Conservation (phyloP, 257 asterid species). For the Gardenia jasminoides region DNA sequence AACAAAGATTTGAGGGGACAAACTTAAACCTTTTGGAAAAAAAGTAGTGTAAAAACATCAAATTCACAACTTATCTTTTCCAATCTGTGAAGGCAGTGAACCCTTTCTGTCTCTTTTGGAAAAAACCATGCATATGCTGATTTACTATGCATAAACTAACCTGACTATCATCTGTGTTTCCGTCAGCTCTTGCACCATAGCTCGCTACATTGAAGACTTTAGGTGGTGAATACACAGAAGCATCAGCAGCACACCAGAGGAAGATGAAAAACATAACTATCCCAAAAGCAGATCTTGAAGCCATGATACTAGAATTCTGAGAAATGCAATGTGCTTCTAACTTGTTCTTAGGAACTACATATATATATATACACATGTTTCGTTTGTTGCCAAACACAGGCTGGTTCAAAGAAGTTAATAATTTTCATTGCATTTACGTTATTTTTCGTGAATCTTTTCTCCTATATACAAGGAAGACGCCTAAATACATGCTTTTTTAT, state of each 20-base stretch:
- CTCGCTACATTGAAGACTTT: slow-evolving; percentile 37
- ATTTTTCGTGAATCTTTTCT: background rate
- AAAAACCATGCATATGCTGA: background rate
- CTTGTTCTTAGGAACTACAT: background rate
- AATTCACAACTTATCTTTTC: background rate
- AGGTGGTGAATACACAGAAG: slow-evolving; percentile 7
- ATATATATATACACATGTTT: background rate
- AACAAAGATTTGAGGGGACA: background rate
- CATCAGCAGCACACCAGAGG: slow-evolving; percentile 10
- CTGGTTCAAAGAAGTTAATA: background rate
- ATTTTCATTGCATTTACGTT: background rate
- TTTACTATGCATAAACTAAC: slow-evolving; percentile 9
- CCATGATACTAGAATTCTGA: slow-evolving; percentile 5
- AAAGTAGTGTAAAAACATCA: background rate
- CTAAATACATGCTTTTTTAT: background rate
- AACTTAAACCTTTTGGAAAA: too few species aligned
- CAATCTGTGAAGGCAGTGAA: too few species aligned
- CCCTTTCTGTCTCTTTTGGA: background rate
- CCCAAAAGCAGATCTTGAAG: slow-evolving; percentile 6
- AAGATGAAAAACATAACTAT: slow-evolving; percentile 14
- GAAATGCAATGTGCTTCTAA: background rate
- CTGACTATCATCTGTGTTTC: slow-evolving; percentile 38
- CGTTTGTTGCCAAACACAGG: background rate
- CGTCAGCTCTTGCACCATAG: slow-evolving; percentile 59
- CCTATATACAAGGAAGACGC: background rate